Evolutionary conservation across 495 filamentous ascomycete genomes (phyloP), one percentile per base, ranked within the genome.

Genomic region (Aspergillus homomorphus): DNA sequence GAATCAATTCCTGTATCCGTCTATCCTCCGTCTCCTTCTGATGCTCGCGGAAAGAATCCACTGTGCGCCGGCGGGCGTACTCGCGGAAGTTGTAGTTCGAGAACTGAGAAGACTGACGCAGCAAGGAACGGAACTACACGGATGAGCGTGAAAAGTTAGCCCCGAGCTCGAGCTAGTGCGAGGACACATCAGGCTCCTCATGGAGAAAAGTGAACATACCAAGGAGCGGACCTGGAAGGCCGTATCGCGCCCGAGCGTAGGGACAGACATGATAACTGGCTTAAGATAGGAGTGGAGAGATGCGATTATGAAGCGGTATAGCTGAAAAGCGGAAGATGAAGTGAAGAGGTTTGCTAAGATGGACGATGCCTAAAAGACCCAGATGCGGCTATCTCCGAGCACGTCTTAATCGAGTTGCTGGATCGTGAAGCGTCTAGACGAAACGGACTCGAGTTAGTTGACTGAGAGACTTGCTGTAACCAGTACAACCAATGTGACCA

Each of bases 71-170:
- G 69, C 84, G 89, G 26, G 95, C 92, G 75, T 97, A 98, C 65
- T 98, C 93, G 69, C 94, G 85, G 81, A 96, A 98, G 73, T 97
- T 98, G 81, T 96, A 98, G 60, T 87, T 81, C 53, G 92, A 85
- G 73, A 98, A 98, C 63, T 95, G 89, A 51, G 84, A 81, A 18
- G 90, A 86, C 73, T 92, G 88, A 30, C 94, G 90, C 63, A 96
- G 80, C 60, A 98, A 81, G 59, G 92, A 92, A 48, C 95, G 93
- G 77, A 95, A 97, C 91, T 97, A 64, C 33, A 50, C 14, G n/a
- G 16, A 41, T 42, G 15, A 53, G 22, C 19, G 22, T 19, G 22
- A 38, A 24, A 48, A 48, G 43, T 26, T 51, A 46, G 46, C 23
- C 41, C n/a, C 45, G 28, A n/a, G 4, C 15, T 20, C 16, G 15